Conservation (phyloP, 257 asterid genomes). For the Scutellaria galericulata region DNA sequence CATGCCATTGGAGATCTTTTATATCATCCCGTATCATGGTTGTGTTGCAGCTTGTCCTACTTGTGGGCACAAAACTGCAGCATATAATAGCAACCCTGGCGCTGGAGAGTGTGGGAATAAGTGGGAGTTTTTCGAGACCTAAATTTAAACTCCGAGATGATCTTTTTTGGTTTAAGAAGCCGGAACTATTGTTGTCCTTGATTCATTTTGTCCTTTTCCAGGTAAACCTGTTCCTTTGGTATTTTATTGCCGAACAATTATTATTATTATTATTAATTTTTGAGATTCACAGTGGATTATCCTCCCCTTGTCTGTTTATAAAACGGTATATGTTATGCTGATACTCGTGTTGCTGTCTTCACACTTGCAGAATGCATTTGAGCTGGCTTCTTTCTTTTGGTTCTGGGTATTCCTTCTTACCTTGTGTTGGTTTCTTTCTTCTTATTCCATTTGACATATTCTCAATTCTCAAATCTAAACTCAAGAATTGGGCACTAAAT, state of each 20-base stretch:
- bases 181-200: conserved; percentile 75
- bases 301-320: no score
- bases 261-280: neutral
- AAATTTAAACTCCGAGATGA: conserved; percentile 87
- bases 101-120: conserved; percentile 86
- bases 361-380: conserved; percentile 55
- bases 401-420: conserved; percentile 71
- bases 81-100: conserved; percentile 96
- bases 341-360: conserved; percentile 14
- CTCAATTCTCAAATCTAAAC: no score
- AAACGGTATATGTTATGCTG: neutral
- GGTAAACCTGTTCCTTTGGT: conserved; percentile 51
- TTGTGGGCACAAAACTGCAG: conserved; percentile 90
- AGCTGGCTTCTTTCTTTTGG: conserved; percentile 99
- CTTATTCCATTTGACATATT: no score
- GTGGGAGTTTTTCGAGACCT: conserved; percentile 54
- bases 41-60: conserved; percentile 79
- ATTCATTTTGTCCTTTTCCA: conserved; percentile 95
- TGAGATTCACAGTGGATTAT: no score
- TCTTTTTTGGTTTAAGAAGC: conserved; percentile 96
- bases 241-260: neutral
- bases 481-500: no score
- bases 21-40: neutral
- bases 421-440: no score
- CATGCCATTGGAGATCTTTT: no score